Base-by-base conservation (phyloP, 169 alveolate genomes). In the Toxoplasma gondii region DNA sequence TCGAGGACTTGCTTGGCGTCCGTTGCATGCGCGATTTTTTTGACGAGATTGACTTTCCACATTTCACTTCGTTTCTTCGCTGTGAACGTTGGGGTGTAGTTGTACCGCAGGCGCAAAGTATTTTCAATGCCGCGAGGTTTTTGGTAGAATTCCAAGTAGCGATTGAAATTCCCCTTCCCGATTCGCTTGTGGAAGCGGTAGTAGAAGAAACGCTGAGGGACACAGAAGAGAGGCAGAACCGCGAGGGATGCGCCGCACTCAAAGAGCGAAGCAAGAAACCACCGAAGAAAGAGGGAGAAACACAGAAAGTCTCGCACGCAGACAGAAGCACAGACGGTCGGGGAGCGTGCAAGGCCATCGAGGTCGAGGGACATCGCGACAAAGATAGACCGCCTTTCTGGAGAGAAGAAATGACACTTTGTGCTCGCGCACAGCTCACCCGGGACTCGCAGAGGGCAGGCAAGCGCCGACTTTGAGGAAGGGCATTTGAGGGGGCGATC, bases 171-270 rank as follows among this genome's bases (percentile, higher is more conserved):
- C 9, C 98, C 98, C 84, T 96, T 96, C 10, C 98, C 98, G 43
- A 97, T 93, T 36, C 97, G 81, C 80, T 97, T 97, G 95, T 97
- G 98, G 90, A 97, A 97, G n/a, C 98, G 96, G 93, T 97, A 97
- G 95, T 92, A 92, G 49, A 82, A 92, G 69, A 38, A 29, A 16
- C 94, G 91, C 94, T 92, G 94, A 34, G 64, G 39, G 67, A 31
- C 90, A 44, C 53, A 38, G 31, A 27, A 80, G 58, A 34, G 34
- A 38, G 54, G 10, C 88, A 34, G 24, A 34, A 78, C 43, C 43
- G 38, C 17, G 86, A 17, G 44, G 16, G 22, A 22, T 58, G 16
- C 70, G 24, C 70, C 24, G 70, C n/a, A 16, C 24, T 58, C n/a
- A 58, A 24, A 58, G 24, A 24, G 24, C 16, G 70, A 58, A 58